Conservation (phyloP, 2,329 filamentous ascomycete genomes). For the Didymosphaeria variabile region DNA sequence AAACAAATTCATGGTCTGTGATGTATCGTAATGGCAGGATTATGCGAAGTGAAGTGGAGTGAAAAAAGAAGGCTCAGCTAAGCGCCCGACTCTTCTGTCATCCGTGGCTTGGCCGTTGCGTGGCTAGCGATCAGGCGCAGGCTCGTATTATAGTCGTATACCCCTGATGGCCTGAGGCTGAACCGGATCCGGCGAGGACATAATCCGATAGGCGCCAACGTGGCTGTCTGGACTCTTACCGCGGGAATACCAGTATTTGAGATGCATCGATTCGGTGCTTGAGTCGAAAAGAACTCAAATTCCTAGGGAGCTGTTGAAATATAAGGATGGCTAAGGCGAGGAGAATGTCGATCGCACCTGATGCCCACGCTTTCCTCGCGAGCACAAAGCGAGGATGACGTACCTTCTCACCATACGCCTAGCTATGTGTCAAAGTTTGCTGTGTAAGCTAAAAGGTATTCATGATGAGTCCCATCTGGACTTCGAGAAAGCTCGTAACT, state of each 20-base stretch:
- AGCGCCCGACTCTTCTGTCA: background rate
- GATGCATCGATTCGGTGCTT: background rate
- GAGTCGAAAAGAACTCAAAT: background rate
- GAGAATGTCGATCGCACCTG: too few species aligned
- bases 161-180: background rate
- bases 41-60: background rate
- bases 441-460: too few species aligned
- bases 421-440: too few species aligned
- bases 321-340: too few species aligned
- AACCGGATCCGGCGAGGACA: background rate
- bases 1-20: background rate
- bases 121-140: conserved; percentile 5
- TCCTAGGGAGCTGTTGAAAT: too few species aligned
- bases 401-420: too few species aligned
- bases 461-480: too few species aligned
- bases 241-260: background rate
- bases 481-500: too few species aligned
- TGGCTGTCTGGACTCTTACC: background rate
- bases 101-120: background rate
- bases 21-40: background rate
- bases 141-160: background rate
- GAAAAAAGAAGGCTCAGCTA: background rate
- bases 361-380: too few species aligned
- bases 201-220: background rate
- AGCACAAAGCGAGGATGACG: too few species aligned